Evolutionary conservation across 1,139 yeast species (phyloP), one percentile per base, ranked within the genome.

Genomic region (Pichia norvegensis): DNA sequence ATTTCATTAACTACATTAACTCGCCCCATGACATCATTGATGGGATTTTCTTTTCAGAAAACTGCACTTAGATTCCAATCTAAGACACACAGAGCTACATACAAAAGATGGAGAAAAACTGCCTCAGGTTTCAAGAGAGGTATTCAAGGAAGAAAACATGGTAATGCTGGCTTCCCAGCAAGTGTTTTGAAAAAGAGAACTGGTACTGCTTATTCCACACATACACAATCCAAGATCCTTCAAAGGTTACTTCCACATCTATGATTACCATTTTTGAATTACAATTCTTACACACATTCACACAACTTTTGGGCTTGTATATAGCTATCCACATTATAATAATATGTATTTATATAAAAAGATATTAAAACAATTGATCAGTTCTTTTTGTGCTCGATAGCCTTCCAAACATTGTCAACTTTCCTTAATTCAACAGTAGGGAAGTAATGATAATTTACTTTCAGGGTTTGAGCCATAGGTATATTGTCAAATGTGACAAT

Each of bases 401-500:
- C 13, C 29, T 46, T 50, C 55, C 55, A 52, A n/a, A 33, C 39
- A 13, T 46, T 46, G 21, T 45, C 45, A n/a, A 43, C 35, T 42
- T 52, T 51, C 14, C 29, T 42, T n/a, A 50, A 33, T 59, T 83
- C 90, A 11, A 78, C 72, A 0, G 95, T 87, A 38, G 95, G 95
- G 72, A 85, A 88, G 61, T 88, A 90, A 61, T 88, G 97, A 58
- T 86, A 85, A 62, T 86, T 86, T 1, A 95, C 86, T 64, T 87
- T 87, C 58, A 88, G 66, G 1, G 95, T 82, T 46, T 84, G 80
- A 2, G 96, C 95, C 56, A 80, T 76, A 14, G 95, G 95, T 22
- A 86, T 79, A 52, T 82, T 82, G 56, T 88, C 96, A 64, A 84
- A 86, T 0, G 95, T 80, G 40, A 87, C 92, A 42, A 85, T 67